Evolutionary conservation across 148 eudicot genomes (phyloP), one percentile per base, ranked within the genome.

Genomic region (Rhododendron ferrugineum): DNA sequence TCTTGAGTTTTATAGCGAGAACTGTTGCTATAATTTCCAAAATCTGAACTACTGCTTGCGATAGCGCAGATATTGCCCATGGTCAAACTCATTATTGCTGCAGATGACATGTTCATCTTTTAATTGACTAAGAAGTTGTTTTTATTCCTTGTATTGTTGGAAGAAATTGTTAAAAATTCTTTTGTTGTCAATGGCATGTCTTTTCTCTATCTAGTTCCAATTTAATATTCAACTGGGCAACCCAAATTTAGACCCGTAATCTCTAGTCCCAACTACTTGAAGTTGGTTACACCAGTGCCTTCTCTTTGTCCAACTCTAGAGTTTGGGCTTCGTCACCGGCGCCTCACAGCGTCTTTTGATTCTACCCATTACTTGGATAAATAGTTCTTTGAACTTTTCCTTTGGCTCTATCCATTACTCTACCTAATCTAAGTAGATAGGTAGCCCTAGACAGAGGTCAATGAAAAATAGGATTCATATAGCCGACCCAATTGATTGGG

Each of bases 151-250:
- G 34, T 2, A 28, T 49, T 26, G 34, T 79, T 77, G 11, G 46
- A n/a, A 6, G 50, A 77, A 23, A 28, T 49, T 26, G 20, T 79
- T 49, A 49, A 16, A 26, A 10, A 78, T 46, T 0, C 3, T 49
- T n/a, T 16, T 79, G 60, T 79, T 28, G 40, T 49, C 37, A 15
- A 34, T 28, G 40, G 2, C 22, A 78, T 36, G 26, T 79, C 34
- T 79, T 26, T 14, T 79, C 82, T 11, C 13, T 13, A 28, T 49
- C 4, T 47, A 10, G 60, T 79, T 1, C 37, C 62, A 78, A 47
- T 78, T 28, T 78, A 10, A 22, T 6, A 78, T 44, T 78, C 81
- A 79, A 79, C 23, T n/a, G 82, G 50, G 40, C 82, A 79, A 49
- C 84, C 75, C 74, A 82, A 37, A 10, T 82, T 82, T 42, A 7